phyloP scores from a whole-genome alignment of 2,329 filamentous ascomycete species.

The Hypomyces rosellus region DNA sequence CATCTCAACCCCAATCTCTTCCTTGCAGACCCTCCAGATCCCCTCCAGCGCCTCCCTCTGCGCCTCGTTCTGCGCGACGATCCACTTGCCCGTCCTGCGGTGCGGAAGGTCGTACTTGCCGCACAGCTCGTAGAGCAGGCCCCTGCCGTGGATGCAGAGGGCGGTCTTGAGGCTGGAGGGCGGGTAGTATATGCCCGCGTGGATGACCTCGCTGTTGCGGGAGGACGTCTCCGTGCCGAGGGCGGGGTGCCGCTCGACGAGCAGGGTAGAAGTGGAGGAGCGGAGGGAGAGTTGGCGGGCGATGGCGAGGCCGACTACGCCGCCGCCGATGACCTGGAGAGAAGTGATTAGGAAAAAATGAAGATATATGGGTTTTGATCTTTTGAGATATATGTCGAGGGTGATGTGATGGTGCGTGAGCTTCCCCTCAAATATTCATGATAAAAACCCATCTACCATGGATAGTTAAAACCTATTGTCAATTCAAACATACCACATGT shows the following conservation, averaged over 20 bases:
- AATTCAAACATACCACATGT: constrained; percentile 33
- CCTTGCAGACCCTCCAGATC: constrained; percentile 40
- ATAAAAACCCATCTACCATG: too few relatives aligned
- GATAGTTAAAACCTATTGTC: too few relatives aligned
- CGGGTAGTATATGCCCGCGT: constrained; percentile 91
- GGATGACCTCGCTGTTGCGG: constrained; percentile 92
- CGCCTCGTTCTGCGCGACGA: constrained; percentile 73
- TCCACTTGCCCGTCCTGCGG: constrained; percentile 81
- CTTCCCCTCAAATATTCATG: too few relatives aligned
- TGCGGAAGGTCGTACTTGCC: constrained; percentile 59
- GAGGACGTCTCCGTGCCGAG: constrained; percentile 82
- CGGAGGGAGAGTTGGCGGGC: constrained; percentile 65
- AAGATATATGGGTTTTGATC: neutral
- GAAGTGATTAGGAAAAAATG: neutral
- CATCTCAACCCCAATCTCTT: constrained; percentile 55
- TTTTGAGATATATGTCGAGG: neutral
- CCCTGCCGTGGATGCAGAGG: constrained; percentile 72
- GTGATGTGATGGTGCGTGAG: too few relatives aligned
- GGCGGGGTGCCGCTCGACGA: constrained; percentile 72
- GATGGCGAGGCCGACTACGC: constrained; percentile 72
- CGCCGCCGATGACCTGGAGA: constrained; percentile 49
- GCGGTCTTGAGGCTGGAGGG: constrained; percentile 67
- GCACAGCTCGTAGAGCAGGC: constrained; percentile 76
- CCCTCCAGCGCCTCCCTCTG: constrained; percentile 59
- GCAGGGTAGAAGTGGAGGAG: constrained; percentile 55